Evolutionary conservation across 805 yeast species (phyloP), one percentile per base, ranked within the genome.

Genomic region (Cyberlindnera mrakii): DNA sequence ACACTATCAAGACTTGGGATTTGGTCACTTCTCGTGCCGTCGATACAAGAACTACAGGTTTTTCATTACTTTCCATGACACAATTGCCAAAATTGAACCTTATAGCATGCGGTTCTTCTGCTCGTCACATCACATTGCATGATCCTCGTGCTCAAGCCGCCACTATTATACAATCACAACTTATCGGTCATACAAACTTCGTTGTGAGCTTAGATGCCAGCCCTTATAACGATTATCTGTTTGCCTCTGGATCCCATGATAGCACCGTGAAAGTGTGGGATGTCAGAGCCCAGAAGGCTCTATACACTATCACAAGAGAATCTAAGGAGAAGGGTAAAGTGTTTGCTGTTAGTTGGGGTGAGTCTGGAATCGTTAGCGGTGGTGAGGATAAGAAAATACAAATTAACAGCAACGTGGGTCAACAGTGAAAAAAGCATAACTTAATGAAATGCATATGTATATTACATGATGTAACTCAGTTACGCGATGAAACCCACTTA

Each of bases 231-330:
- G 86, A 82, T 39, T 82, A 85, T 65, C 79, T 87, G 81, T 74
- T 93, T 54, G 78, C 86, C 17, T 86, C 96, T 5, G 96, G 84
- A 11, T 87, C 96, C n/a, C 96, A 90, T 61, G 99, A 93, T 64
- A 96, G 98, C 20, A 86, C 96, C 1, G 91, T 84, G 35, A 82
- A 89, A 57, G 84, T 93, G 17, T 93, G 99, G 99, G 99, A 91
- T 63, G 76, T 91, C 9, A 80, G 99, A 58, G 84, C 96, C 5
- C 84, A 81, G 50, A 77, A 80, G 55, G 74, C 93, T 11, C 69
- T 93, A 68, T 88, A 85, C 63, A 85, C 95, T 6, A 78, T 93
- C 39, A 76, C 84, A 14, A 78, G 98, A 63, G 84, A 87, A 57
- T 71, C 75, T 15, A 64, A 67, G 3, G 67, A 66, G 10, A 70